Evolutionary conservation across 2,329 filamentous ascomycete species (phyloP), one percentile per base, ranked within the genome.

Genomic region (Talaromyces sp.): DNA sequence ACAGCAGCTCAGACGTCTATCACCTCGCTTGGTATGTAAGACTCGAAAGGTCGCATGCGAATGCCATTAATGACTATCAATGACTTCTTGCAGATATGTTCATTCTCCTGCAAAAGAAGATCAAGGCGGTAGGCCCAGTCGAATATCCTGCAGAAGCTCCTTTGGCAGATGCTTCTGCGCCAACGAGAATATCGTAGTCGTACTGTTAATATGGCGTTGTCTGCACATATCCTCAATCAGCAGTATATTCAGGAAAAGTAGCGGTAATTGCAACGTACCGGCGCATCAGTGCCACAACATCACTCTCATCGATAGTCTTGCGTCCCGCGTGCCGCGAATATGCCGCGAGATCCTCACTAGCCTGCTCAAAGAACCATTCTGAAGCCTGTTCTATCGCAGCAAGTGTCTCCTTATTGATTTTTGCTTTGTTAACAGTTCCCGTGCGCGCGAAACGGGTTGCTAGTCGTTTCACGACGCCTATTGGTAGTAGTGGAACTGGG

Each of bases 301-400:
- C 92, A 68, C 84, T 89, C 74, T 95, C 91, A 69, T 96, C 90
- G 68, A 97, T 92, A 2, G 87, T 92, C 75, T 90, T 95, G 35
- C 92, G 85, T 35, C 89, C 88, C 5, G 89, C 92, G 74, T 97
- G 92, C 65, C 86, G 83, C 18, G 92, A 89, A 74, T 93, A 96
- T 2, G 87, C 88, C 12, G 85, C 85, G 61, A 96, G 77, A 71
- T 96, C 92, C 64, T 92, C 89, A 55, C 90, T 87, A 2, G 90
- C 80, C 75, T 96, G 92, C 76, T 96, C 91, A 73, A 96, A 96
- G 75, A 92, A 96, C 89, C 91, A 95, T 65, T 96, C 91, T 2
- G 90, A 90, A 0, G 92, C 91, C 72, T 92, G 88, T 70, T 88
- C 87, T 60, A 96, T 86, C 4, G 88, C 88, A 33, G 84, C 83